Conservation (phyloP, 2,329 filamentous ascomycete species). For the Ustilaginoidea virens region DNA sequence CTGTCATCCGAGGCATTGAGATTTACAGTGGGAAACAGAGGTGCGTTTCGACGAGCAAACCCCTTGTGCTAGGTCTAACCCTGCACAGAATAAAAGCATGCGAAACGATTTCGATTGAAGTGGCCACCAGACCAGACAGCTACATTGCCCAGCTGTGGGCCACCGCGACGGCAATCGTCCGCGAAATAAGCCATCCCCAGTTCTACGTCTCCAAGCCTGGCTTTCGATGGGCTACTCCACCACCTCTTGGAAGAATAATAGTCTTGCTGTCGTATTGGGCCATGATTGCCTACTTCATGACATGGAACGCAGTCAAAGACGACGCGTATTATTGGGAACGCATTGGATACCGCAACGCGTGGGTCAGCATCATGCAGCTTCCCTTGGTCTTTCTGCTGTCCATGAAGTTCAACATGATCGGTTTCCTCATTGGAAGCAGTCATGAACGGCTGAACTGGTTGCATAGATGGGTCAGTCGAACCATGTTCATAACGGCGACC, state of each 20-base stretch:
- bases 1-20: conserved; percentile 26
- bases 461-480: conserved; percentile 56
- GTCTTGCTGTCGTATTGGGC: conserved; percentile 42
- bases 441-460: conserved; percentile 60
- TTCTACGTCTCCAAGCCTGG: conserved; percentile 28
- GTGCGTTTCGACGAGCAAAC: conserved; percentile 15
- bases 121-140: conserved; percentile 36
- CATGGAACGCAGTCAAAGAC: conserved; percentile 27
- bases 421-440: conserved; percentile 43
- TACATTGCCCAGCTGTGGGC: conserved; percentile 36
- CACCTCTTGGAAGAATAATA: conserved; percentile 39
- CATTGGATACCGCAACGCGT: conserved; percentile 52
- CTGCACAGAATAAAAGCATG: conserved; percentile 29
- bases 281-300: conserved; percentile 42
- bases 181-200: conserved; percentile 42
- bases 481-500: conserved; percentile 51
- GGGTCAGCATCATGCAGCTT: conserved; percentile 49
- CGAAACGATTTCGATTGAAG: conserved; percentile 25
- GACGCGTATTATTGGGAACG: conserved; percentile 47
- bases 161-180: conserved; percentile 38
- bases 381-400: conserved; percentile 48
- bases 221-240: conserved; percentile 41
- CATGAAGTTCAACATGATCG: conserved; percentile 44
- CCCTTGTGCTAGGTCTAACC: neutral
- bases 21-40: conserved; percentile 23